Percentiles rank a stretch among this genome's conserved stretches.
Evolutionary conservation across 169 alveolate species (phyloP).

Genomic region (Besnoitia besnoiti): DNA sequence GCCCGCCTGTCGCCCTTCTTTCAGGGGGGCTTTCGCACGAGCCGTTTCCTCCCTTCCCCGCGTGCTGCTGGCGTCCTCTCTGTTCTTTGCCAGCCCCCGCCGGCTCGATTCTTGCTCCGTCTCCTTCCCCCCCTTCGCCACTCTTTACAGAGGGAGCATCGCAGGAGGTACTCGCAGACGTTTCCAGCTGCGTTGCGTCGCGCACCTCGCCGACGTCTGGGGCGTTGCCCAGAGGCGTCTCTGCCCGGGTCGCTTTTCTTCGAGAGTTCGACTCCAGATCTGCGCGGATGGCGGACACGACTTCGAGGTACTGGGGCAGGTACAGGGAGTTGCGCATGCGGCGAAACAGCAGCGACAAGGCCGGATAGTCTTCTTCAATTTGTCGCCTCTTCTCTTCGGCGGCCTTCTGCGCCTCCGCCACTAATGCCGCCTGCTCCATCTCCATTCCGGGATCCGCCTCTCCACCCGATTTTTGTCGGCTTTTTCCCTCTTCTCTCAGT

Average conservation of each 20-base stretch:
- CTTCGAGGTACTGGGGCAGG: background rate
- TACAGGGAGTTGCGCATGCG: conserved; percentile 21
- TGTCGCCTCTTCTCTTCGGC: background rate
- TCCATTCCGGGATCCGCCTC: background rate
- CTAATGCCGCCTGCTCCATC: background rate
- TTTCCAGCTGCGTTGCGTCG: background rate
- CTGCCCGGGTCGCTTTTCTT: no score
- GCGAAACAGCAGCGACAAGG: background rate
- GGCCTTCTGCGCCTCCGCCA: background rate
- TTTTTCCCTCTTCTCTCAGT: background rate
- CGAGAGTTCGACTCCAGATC: no score
- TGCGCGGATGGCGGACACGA: background rate
- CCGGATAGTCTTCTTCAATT: background rate
- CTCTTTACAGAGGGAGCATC: no score
- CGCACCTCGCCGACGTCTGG: background rate
- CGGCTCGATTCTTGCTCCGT: background rate
- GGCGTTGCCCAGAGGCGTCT: background rate
- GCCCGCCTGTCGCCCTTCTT: background rate
- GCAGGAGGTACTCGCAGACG: background rate
- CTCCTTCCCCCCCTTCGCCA: background rate
- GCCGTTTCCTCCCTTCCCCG: background rate
- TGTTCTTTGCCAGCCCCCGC: background rate
- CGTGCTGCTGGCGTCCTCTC: background rate
- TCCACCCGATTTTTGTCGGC: background rate
- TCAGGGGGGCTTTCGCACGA: no score